phyloP scores from a whole-genome alignment of 441 rosid species.

The Croton laevigatus region DNA sequence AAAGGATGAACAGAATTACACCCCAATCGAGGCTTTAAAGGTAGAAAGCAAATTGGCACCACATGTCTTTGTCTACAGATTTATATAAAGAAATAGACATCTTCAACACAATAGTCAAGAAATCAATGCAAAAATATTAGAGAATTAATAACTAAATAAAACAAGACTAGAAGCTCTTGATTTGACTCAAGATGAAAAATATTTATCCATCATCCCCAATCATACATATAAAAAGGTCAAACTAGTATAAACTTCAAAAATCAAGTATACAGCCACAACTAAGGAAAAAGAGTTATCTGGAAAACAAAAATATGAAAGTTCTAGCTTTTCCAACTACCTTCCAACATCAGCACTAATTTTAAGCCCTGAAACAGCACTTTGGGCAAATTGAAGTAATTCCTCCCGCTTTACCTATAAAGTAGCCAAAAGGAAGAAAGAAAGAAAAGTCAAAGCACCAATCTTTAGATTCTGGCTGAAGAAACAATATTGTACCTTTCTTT shows the following conservation, averaged over 20 bases:
- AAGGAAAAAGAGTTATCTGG: background rate
- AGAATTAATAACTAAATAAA: too few species aligned
- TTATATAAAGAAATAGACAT: background rate
- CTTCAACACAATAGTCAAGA: background rate
- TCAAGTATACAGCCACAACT: background rate
- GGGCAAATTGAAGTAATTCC: slow-evolving; percentile 97
- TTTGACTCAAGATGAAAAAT: background rate
- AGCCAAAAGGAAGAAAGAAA: slow-evolving; percentile 9
- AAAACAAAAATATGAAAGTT: slow-evolving; percentile 7
- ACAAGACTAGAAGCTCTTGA: background rate
- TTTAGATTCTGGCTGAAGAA: slow-evolving; percentile 15
- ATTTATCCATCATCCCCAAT: slow-evolving; percentile 8
- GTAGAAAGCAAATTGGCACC: background rate
- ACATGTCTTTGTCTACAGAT: background rate
- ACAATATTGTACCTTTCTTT: background rate
- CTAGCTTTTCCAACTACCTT: slow-evolving; percentile 46
- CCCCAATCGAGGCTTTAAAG: background rate
- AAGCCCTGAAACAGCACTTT: slow-evolving; percentile 85
- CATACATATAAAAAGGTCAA: background rate
- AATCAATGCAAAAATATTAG: background rate
- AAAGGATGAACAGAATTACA: background rate
- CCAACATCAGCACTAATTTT: slow-evolving; percentile 73
- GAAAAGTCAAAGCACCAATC: slow-evolving; percentile 17
- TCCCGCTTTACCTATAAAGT: slow-evolving; percentile 86
- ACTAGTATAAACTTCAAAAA: background rate